Conservation (phyloP, 1,284 basidiomycete species). For the Exsudoporus floridanus region DNA sequence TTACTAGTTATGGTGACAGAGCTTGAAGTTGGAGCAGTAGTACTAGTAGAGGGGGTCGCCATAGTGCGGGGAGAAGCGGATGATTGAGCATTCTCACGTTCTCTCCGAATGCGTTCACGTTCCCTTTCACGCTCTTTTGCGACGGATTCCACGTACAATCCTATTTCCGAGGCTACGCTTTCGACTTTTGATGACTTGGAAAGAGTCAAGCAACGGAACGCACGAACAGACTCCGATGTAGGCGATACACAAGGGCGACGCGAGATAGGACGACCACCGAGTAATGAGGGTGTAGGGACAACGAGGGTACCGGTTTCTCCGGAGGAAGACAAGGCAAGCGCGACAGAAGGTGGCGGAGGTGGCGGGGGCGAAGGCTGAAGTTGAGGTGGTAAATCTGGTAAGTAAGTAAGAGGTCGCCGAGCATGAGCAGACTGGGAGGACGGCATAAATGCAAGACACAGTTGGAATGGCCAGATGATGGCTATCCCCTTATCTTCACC, state of each 20-base stretch:
- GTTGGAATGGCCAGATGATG: slow-evolving; percentile 65
- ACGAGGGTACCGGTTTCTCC: slow-evolving; percentile 2
- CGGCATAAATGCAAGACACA: slow-evolving; percentile 54
- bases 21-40: slow-evolving; percentile 16
- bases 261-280: slow-evolving; percentile 19
- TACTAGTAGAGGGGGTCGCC: slow-evolving; percentile 28
- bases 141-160: slow-evolving; percentile 67
- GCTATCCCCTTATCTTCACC: slow-evolving; percentile 74
- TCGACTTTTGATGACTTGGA: slow-evolving; percentile 30
- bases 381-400: slow-evolving; percentile 64
- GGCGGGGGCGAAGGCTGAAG: slow-evolving; percentile 60
- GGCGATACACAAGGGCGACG: slow-evolving; percentile 24
- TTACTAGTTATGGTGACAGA: slow-evolving; percentile 6
- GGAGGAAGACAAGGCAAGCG: slow-evolving; percentile 15
- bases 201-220: slow-evolving; percentile 26
- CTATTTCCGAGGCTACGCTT: slow-evolving; percentile 55
- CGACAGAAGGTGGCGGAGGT: slow-evolving; percentile 23
- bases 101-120: slow-evolving; percentile 64
- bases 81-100: slow-evolving; percentile 52
- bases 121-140: slow-evolving; percentile 70
- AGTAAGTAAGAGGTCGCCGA: slow-evolving; percentile 48
- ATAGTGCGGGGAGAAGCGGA: slow-evolving; percentile 38
- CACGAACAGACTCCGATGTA: slow-evolving; percentile 27
- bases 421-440: slow-evolving; percentile 39
- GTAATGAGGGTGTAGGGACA: slow-evolving; percentile 12